These are phyloP conservation scores for Colletotrichum filicis DNA, from an alignment of 2,329 filamentous ascomycete genomes.

Conservation along the genomic window DNA sequence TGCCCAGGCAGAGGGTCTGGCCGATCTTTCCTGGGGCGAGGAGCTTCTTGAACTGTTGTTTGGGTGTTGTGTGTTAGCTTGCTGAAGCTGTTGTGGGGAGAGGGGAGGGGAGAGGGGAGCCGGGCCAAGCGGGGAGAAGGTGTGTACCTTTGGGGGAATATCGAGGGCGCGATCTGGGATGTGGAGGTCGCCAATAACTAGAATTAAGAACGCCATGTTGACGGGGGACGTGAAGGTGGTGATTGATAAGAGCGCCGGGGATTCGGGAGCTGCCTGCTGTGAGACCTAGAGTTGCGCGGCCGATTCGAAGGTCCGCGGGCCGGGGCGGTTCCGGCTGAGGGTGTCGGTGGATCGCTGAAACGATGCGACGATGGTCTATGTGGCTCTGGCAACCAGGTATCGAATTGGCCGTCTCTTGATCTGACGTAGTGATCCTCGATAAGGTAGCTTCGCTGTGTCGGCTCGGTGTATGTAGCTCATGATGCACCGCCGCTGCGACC, in stretches of 20 bases:
- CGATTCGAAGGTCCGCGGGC: constrained; percentile 4
- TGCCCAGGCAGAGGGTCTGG: constrained; percentile 83
- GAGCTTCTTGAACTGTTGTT: constrained; percentile 81
- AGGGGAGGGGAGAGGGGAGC: too few species aligned
- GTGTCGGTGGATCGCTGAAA: background rate
- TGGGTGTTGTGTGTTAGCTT: constrained; percentile 11
- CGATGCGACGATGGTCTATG: background rate
- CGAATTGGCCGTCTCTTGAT: background rate
- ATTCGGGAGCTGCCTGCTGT: background rate
- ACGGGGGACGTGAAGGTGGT: background rate
- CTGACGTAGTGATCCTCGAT: background rate
- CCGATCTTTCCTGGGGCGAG: constrained; percentile 86
- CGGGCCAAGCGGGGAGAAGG: background rate
- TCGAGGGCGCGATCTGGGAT: constrained; percentile 93
- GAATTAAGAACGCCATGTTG: constrained; percentile 87
- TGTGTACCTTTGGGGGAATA: constrained; percentile 84
- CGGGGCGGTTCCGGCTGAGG: background rate
- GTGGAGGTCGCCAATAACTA: constrained; percentile 93
- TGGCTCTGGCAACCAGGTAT: too few species aligned
- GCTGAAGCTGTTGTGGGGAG: constrained; percentile 20
- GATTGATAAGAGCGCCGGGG: constrained; percentile 3
- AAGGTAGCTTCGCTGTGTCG: constrained; percentile 6
- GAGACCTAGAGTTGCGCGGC: constrained; percentile 6
- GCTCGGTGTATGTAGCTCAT: background rate
- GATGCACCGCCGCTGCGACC: background rate